phyloP scores from a whole-genome alignment of 2,329 filamentous ascomycete genomes.

The Hortaea werneckii region DNA sequence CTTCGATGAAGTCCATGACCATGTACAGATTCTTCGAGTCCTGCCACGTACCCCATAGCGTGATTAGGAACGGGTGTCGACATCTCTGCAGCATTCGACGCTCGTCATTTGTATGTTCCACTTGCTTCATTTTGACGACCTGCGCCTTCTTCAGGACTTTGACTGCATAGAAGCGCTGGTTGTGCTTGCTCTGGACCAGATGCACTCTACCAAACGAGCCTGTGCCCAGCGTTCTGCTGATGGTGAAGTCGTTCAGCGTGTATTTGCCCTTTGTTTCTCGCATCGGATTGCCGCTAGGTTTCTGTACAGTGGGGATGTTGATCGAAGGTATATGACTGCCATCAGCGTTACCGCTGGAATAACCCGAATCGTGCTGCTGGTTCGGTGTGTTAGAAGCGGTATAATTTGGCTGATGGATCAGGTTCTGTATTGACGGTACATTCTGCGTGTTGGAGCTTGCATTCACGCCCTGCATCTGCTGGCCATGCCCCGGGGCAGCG shows the following conservation, averaged over 20 bases:
- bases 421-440: conserved; percentile 70
- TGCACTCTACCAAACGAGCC: conserved; percentile 96
- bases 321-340: conserved; percentile 28
- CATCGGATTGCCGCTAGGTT: conserved; percentile 24
- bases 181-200: conserved; percentile 94
- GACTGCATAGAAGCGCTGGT: conserved; percentile 94
- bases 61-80: conserved; percentile 96
- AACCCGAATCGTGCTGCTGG: conserved; percentile 28
- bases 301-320: conserved; percentile 23
- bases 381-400: conserved; percentile 2
- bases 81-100: conserved; percentile 90
- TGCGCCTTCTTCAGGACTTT: conserved; percentile 98
- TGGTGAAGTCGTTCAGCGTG: conserved; percentile 77
- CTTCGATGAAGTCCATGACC: conserved; percentile 99
- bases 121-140: conserved; percentile 99
- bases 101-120: conserved; percentile 98
- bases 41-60: conserved; percentile 96
- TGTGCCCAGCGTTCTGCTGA: conserved; percentile 85
- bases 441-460: conserved; percentile 43
- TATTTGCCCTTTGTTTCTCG: conserved; percentile 95
- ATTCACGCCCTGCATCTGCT: conserved; percentile 28
- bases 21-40: conserved; percentile 95
- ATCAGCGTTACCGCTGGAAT: conserved; percentile 24
- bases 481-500: conserved; percentile 4
- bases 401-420: conserved; percentile 59